Evolutionary conservation across 1,284 basidiomycete species (phyloP).

Genomic region (Grifola frondosa): DNA sequence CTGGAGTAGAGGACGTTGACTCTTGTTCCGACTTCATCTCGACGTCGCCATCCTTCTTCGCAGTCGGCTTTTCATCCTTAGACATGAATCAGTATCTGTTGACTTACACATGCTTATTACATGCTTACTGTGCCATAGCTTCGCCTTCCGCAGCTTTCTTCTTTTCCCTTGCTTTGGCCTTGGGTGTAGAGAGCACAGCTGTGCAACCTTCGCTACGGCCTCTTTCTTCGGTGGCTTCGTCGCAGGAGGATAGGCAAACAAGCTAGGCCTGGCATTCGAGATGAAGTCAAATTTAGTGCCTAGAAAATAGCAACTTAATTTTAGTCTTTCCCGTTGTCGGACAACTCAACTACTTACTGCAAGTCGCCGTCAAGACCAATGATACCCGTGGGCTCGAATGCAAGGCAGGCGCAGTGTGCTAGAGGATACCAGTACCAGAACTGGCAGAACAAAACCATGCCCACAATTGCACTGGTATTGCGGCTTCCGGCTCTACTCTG

Average conservation of each 20-base stretch:
- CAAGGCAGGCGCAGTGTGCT: constrained; percentile 89
- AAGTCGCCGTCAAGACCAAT: constrained; percentile 87
- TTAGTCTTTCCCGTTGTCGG: no score
- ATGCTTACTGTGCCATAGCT: constrained; percentile 80
- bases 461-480: constrained; percentile 91
- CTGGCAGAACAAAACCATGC: constrained; percentile 94
- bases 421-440: constrained; percentile 99
- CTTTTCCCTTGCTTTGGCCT: constrained; percentile 89
- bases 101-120: neutral
- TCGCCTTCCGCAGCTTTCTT: constrained; percentile 83
- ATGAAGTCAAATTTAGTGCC: constrained; percentile 91
- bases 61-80: constrained; percentile 56
- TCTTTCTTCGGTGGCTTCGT: constrained; percentile 90
- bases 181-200: constrained; percentile 92
- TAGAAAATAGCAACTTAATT: no score
- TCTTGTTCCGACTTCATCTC: constrained; percentile 72
- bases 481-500: constrained; percentile 88
- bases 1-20: constrained; percentile 30
- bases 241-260: constrained; percentile 86
- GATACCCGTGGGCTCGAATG: constrained; percentile 92
- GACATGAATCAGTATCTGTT: constrained; percentile 3
- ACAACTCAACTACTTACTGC: no score
- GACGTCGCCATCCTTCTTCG: constrained; percentile 64
- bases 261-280: constrained; percentile 83
- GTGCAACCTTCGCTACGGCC: constrained; percentile 87